Conservation (phyloP, 2,329 filamentous ascomycete genomes). For the Periconia sp. region DNA sequence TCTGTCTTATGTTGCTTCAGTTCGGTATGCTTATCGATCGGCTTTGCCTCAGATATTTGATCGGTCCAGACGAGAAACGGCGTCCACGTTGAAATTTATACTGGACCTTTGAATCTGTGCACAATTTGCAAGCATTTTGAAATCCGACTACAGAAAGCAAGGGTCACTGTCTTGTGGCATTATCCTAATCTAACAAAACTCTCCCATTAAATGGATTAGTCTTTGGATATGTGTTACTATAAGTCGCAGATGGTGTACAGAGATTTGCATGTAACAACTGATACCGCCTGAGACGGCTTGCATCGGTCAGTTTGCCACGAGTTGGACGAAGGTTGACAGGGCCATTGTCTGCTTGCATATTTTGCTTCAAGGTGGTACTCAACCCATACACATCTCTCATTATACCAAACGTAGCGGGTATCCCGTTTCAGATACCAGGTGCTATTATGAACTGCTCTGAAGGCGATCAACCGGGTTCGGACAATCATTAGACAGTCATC, state of each 20-base stretch:
- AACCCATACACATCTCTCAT: too few species aligned
- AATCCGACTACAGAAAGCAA: not conserved
- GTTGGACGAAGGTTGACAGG: too few species aligned
- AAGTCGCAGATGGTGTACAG: not conserved
- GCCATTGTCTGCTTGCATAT: too few species aligned
- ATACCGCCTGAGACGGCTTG: not conserved
- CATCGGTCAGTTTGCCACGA: not conserved
- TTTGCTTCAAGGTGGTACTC: too few species aligned
- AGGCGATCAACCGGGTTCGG: not conserved
- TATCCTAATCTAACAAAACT: not conserved
- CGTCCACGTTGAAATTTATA: not conserved
- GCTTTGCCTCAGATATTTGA: not conserved
- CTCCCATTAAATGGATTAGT: not conserved
- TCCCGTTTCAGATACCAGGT: not conserved
- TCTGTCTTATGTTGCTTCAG: not conserved
- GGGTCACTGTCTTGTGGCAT: not conserved
- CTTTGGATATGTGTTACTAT: not conserved
- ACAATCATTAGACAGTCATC: not conserved
- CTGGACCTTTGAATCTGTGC: too few species aligned
- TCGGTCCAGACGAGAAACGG: not conserved
- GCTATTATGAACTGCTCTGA: not conserved
- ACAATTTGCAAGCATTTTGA: not conserved
- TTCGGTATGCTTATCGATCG: not conserved
- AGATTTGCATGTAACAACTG: not conserved
- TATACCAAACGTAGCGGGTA: too few species aligned